These are phyloP conservation scores for Chlorella sp. DNA, from an alignment of 139 green algal species.

Conservation along the genomic window DNA sequence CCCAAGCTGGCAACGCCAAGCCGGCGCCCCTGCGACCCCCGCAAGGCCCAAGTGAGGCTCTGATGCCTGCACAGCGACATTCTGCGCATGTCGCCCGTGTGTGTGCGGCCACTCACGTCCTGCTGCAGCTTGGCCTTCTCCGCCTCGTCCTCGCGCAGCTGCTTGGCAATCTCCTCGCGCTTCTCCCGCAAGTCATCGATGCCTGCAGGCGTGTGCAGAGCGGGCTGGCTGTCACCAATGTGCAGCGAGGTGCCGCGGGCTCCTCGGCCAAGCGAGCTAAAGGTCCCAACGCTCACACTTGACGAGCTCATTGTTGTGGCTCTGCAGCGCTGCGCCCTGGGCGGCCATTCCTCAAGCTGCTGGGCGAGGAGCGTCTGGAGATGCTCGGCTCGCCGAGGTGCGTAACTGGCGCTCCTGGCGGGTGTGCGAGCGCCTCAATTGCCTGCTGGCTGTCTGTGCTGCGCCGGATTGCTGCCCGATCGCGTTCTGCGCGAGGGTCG, in stretches of 20 bases:
- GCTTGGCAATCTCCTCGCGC: slow-evolving; percentile 52
- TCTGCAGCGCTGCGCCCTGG: slow-evolving; percentile 54
- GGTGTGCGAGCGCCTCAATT: not conserved
- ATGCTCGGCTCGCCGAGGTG: not conserved
- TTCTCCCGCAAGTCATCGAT: slow-evolving; percentile 79
- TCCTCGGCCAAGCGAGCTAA: no score
- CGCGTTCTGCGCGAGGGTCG: no score
- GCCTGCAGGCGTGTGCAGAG: slow-evolving; percentile 36
- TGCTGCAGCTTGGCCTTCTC: slow-evolving; percentile 63
- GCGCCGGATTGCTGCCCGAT: not conserved
- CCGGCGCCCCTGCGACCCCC: no score
- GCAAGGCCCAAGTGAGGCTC: no score
- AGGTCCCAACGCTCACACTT: slow-evolving; percentile 66
- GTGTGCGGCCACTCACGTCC: slow-evolving; percentile 29
- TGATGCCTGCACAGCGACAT: not conserved
- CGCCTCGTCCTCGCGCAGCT: slow-evolving; percentile 58
- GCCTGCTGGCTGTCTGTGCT: not conserved
- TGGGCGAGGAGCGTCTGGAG: not conserved
- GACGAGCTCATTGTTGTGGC: slow-evolving; percentile 69
- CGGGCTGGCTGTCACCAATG: no score
- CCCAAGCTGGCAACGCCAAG: not conserved
- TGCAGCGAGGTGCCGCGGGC: no score
- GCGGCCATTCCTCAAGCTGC: slow-evolving; percentile 26
- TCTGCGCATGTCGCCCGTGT: no score
- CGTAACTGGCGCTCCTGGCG: not conserved